These are phyloP conservation scores for Sugiyamaella floridensis DNA, from an alignment of 805 yeast genomes.

Conservation along the genomic window DNA sequence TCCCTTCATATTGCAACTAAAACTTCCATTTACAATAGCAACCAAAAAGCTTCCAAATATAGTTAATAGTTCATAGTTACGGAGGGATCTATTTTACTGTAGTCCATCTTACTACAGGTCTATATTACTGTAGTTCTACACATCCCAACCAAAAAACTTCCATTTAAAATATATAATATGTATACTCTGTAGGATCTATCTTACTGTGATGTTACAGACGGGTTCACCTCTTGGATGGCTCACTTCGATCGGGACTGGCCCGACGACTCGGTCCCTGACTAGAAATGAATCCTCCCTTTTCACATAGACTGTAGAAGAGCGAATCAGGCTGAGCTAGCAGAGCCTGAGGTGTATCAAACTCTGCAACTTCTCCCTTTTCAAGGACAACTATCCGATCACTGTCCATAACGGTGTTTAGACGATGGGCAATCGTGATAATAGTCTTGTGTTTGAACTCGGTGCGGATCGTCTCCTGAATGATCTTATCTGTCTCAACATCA, in stretches of 20 bases:
- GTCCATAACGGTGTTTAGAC: conserved; percentile 71
- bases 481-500: conserved; percentile 66
- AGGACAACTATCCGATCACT: conserved; percentile 64
- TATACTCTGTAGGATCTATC: too few species aligned
- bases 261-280: not conserved
- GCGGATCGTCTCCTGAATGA: conserved; percentile 68
- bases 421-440: conserved; percentile 73
- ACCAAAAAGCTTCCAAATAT: too few species aligned
- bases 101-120: too few species aligned
- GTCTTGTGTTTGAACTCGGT: conserved; percentile 58
- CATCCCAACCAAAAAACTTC: too few species aligned
- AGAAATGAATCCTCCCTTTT: conserved; percentile 58
- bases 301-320: conserved; percentile 69
- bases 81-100: too few species aligned
- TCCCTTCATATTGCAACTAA: too few species aligned
- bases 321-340: conserved; percentile 60
- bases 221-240: too few species aligned
- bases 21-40: too few species aligned
- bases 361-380: conserved; percentile 58
- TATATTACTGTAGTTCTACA: too few species aligned
- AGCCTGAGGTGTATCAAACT: conserved; percentile 60
- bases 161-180: too few species aligned
- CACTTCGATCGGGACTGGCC: not conserved
- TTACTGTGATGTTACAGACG: too few species aligned
- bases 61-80: too few species aligned